A percentile compares a stretch with the other conserved stretches of the same genome.
phyloP scores from a whole-genome alignment of 2,329 filamentous ascomycete genomes.

The Epichloe brachyelytri region DNA sequence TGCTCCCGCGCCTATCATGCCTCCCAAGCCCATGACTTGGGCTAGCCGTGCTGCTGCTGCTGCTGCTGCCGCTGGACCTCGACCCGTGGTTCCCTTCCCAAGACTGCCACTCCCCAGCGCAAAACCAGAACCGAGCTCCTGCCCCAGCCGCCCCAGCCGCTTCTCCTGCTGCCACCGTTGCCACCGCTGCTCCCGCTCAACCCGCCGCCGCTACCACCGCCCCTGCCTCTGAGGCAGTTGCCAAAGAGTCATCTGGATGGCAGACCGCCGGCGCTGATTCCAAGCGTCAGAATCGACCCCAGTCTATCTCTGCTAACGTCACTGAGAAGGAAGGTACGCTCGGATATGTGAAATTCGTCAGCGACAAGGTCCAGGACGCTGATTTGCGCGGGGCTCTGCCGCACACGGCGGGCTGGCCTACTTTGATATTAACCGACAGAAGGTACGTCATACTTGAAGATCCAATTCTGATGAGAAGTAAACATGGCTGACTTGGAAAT shows the following conservation, averaged over 20 bases:
- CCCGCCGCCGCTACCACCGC: constrained; percentile 25
- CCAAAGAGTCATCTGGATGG: constrained; percentile 52
- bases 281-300: constrained; percentile 68
- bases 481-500: background rate
- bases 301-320: constrained; percentile 46
- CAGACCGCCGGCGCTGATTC: constrained; percentile 76
- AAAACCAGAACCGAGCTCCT: constrained; percentile 36
- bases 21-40: constrained; percentile 58
- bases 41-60: constrained; percentile 55
- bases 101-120: constrained; percentile 42
- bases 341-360: constrained; percentile 93
- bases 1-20: constrained; percentile 28
- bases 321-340: constrained; percentile 63
- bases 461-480: background rate
- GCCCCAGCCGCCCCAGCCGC: constrained; percentile 24
- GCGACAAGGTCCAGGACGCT: constrained; percentile 67
- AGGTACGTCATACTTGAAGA: constrained; percentile 44
- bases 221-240: constrained; percentile 25
- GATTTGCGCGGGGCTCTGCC: constrained; percentile 58
- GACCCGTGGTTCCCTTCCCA: constrained; percentile 40
- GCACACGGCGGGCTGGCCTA: constrained; percentile 59
- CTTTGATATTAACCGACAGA: constrained; percentile 68
- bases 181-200: constrained; percentile 23
- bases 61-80: constrained; percentile 40
- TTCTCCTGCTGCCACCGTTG: constrained; percentile 26